Conservation (phyloP, 257 asterid species). For the Primulina eburnea region DNA sequence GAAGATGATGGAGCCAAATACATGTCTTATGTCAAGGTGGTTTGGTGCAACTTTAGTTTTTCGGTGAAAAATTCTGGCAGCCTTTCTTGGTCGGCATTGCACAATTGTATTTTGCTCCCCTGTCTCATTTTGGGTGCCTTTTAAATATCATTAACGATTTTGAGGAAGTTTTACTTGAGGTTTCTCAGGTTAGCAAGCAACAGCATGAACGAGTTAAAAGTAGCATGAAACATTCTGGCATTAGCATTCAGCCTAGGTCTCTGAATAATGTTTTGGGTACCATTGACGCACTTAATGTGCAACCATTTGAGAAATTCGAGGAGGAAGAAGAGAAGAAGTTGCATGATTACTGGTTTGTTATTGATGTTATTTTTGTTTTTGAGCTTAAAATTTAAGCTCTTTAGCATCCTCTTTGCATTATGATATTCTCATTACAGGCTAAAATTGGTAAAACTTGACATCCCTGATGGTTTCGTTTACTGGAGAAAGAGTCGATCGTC, state of each 20-base stretch:
- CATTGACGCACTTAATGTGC: slow-evolving; percentile 62
- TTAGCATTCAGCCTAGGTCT: slow-evolving; percentile 66
- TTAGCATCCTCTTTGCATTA: slow-evolving; percentile 21
- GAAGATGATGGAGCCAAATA: slow-evolving; percentile 82
- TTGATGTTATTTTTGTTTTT: slow-evolving; percentile 17
- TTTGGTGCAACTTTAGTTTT: slow-evolving; percentile 17
- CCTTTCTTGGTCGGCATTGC: slow-evolving; percentile 11
- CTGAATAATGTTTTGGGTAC: slow-evolving; percentile 77
- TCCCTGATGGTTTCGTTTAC: slow-evolving; percentile 52
- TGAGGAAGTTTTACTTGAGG: slow-evolving; percentile 16
- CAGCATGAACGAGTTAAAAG: slow-evolving; percentile 81
- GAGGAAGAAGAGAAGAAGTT: slow-evolving; percentile 89
- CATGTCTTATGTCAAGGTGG: slow-evolving; percentile 95
- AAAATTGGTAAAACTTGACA: slow-evolving; percentile 60
- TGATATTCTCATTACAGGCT: slow-evolving; percentile 47
- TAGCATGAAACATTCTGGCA: slow-evolving; percentile 68
- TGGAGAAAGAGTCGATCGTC: slow-evolving; percentile 54
- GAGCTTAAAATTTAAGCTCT: slow-evolving; percentile 23
- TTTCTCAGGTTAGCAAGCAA: slow-evolving; percentile 81
- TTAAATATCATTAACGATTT: slow-evolving; percentile 13
- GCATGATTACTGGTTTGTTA: slow-evolving; percentile 72
- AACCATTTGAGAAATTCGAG: slow-evolving; percentile 86
- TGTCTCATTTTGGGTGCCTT: slow-evolving; percentile 8
- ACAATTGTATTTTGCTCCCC: background rate
- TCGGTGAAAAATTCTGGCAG: background rate